phyloP scores from a whole-genome alignment of 192 early-diverging fungal species.

The Coemansia asiatica region DNA sequence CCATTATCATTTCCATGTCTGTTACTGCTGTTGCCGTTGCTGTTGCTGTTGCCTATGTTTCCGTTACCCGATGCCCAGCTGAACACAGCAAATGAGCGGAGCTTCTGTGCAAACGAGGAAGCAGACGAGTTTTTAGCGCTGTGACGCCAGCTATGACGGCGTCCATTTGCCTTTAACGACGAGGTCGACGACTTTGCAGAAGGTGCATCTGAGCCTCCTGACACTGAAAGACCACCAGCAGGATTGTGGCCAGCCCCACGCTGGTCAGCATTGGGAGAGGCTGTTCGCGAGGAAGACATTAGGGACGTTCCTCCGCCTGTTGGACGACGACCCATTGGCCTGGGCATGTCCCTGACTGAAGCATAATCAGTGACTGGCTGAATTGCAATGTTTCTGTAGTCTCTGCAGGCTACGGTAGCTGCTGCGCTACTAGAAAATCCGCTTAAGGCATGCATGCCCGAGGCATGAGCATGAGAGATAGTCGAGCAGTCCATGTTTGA shows the following conservation, averaged over 20 bases:
- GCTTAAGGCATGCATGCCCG: too few species aligned
- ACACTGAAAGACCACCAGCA: background rate
- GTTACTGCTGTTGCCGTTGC: background rate
- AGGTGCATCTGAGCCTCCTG: background rate
- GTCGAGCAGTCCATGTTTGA: background rate
- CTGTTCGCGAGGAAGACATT: background rate
- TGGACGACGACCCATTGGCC: background rate
- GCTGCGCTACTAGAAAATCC: background rate
- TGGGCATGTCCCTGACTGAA: background rate
- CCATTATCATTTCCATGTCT: background rate
- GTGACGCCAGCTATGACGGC: constrained; percentile 46
- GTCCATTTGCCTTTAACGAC: constrained; percentile 19
- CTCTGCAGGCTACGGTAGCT: constrained; percentile 8
- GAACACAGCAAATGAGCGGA: constrained; percentile 49
- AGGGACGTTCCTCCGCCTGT: background rate
- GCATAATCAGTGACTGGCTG: background rate
- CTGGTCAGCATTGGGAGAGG: background rate
- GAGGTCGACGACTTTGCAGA: constrained; percentile 50
- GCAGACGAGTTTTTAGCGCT: constrained; percentile 22
- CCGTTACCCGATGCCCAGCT: constrained; percentile 27
- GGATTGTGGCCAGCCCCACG: constrained; percentile 1
- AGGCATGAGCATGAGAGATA: background rate
- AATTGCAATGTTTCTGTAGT: background rate
- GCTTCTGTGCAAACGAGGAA: constrained; percentile 45
- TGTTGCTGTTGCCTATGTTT: background rate